phyloP scores from a whole-genome alignment of 2,329 filamentous ascomycete genomes.

The Colletotrichum melonis region DNA sequence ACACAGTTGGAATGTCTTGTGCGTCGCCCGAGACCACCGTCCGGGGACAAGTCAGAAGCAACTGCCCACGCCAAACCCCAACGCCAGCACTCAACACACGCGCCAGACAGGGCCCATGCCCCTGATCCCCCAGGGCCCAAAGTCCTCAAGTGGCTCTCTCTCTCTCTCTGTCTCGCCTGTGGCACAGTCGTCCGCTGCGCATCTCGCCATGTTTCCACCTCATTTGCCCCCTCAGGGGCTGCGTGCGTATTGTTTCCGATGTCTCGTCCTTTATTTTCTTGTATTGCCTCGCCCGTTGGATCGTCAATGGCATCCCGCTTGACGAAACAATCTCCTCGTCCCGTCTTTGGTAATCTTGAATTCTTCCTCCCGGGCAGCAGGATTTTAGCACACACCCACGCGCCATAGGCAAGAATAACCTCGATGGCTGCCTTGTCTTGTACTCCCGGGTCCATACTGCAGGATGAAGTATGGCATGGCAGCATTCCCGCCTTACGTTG shows the following conservation, averaged over 20 bases:
- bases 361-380: background rate
- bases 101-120: background rate
- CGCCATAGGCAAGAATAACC: constrained; percentile 19
- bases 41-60: background rate
- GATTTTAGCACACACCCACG: background rate
- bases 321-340: background rate
- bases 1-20: background rate
- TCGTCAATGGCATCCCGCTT: background rate
- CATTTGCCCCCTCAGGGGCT: constrained; percentile 25
- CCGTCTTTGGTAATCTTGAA: background rate
- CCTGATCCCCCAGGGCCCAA: background rate
- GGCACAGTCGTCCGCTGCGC: background rate
- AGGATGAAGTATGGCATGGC: background rate
- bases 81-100: background rate
- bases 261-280: background rate
- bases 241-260: background rate
- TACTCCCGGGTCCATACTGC: background rate
- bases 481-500: background rate
- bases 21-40: background rate
- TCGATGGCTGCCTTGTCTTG: constrained; percentile 4
- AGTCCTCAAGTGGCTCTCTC: background rate
- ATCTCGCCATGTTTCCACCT: constrained; percentile 7
- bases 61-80: background rate
- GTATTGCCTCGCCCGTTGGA: background rate
- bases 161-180: background rate